Base-by-base conservation (phyloP, 352 stramenopile genomes). In the Phytophthora quininea region DNA sequence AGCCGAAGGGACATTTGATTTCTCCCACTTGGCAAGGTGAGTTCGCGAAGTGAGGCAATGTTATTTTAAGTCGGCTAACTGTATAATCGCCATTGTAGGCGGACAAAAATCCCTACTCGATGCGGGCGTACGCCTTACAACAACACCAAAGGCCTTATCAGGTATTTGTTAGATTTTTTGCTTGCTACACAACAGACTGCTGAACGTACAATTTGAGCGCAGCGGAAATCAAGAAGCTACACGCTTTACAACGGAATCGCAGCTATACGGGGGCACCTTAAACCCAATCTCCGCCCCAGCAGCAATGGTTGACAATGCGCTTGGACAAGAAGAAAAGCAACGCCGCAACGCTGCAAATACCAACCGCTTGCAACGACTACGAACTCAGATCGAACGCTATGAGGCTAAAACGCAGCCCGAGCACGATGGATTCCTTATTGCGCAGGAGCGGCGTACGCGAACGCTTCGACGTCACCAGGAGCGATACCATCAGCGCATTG, bases 301-400 rank as follows among this genome's bases (percentile, higher is more conserved):
- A 43, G n/a, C 40, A 2, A 61, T 54, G 27, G 38, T 49, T 27
- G 50, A 58, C 4, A 68, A 60, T 11, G 82, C 77, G 5, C 59
- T 89, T 5, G 78, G 74, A 0, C 78, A 85, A 57, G 71, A 86
- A 63, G 80, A 88, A 8, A 88, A 88, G 47, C 78, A 84, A 45
- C 72, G 57, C 6, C 71, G 73, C 12, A 50, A 79, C 12, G 58
- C 67, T 8, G 67, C 68, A 7, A 84, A 85, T 37, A 53, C 51
- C 9, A 73, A 52, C 24, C 68, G 81, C 10, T 51, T 89, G 19
- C 71, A 84, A 8, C 67, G 79, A 45, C 76, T 89, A 54, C 67
- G 75, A 15, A 19, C 53, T 33, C 61, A 83, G 24, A 76, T 85
- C 40, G 57, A 83, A 15, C 48, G 70, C 12, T 79, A 87, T 62